Conservation (phyloP, 257 asterid genomes). For the Solanum pennellii region DNA sequence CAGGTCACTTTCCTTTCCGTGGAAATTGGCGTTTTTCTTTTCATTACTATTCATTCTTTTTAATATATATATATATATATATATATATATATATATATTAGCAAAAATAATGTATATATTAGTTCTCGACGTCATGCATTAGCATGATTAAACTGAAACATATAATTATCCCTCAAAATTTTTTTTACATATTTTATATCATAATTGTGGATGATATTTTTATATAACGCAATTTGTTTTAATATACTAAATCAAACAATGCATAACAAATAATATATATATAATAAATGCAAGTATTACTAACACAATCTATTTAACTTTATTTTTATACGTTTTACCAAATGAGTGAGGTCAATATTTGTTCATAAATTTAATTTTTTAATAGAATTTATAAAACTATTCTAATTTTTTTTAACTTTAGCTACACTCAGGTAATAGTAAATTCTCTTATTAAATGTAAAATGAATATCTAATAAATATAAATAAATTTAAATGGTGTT, state of each 20-base stretch:
- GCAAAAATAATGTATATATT: too few relatives aligned
- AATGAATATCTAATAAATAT: neutral
- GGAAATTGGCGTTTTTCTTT: neutral
- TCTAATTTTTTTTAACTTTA: too few relatives aligned
- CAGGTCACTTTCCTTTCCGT: neutral
- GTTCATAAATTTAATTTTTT: neutral
- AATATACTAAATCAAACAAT: neutral
- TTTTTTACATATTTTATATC: too few relatives aligned
- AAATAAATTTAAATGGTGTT: neutral
- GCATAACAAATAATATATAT: neutral
- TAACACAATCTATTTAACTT: neutral
- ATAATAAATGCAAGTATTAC: neutral
- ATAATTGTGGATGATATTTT: neutral
- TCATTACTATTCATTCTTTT: neutral
- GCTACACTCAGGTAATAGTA: neutral
- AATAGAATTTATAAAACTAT: too few relatives aligned
- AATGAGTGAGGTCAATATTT: neutral
- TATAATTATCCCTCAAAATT: too few relatives aligned
- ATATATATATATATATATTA: too few relatives aligned
- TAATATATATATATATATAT: too few relatives aligned
- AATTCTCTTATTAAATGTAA: too few relatives aligned
- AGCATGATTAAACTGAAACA: neutral
- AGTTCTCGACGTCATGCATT: neutral
- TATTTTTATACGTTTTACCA: too few relatives aligned
- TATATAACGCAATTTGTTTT: too few relatives aligned